Evolutionary conservation across 2,329 filamentous ascomycete species (phyloP).

Genomic region (Aspergillus fumigatus): DNA sequence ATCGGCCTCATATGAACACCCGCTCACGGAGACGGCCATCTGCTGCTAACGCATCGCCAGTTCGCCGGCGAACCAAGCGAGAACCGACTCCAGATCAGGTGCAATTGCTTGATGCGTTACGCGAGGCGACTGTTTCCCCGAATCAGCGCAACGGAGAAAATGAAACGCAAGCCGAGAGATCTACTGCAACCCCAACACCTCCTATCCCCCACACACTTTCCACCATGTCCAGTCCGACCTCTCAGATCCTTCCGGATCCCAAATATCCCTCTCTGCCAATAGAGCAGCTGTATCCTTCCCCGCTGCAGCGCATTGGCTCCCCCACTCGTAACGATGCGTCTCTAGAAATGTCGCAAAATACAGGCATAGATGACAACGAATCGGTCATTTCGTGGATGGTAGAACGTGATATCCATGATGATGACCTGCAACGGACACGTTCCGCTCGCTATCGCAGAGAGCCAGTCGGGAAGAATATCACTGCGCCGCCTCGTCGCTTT

Average conservation of each 20-base stretch:
- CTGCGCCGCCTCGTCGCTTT: conserved; percentile 32
- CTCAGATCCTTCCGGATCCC: conserved; percentile 18
- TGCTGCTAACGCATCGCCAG: conserved; percentile 13
- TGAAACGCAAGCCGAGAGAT: conserved; percentile 8
- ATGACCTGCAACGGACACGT: conserved; percentile 32
- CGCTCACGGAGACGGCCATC: conserved; percentile 9
- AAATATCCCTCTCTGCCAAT: conserved; percentile 14
- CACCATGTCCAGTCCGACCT: conserved; percentile 26
- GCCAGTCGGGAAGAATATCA: conserved; percentile 29
- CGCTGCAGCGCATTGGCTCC: conserved; percentile 17
- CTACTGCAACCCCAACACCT: conserved; percentile 32
- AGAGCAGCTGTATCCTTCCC: conserved; percentile 27
- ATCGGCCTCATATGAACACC: conserved; percentile 10
- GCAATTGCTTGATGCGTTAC: conserved; percentile 26
- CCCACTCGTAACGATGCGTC: conserved; percentile 6
- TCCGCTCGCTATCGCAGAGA: conserved; percentile 19
- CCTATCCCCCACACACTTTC: conserved; percentile 31
- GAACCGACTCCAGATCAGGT: conserved; percentile 33
- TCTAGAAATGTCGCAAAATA: conserved; percentile 17
- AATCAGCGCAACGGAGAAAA: conserved; percentile 8
- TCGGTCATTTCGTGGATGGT: conserved; percentile 32
- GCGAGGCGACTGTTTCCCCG: conserved; percentile 22
- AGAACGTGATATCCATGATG: conserved; percentile 34
- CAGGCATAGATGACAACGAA: conserved; percentile 26
- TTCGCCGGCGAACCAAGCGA: conserved; percentile 20